These are phyloP conservation scores for Phanerodontia chrysosporium DNA, from an alignment of 768 basidiomycete genomes.

Conservation along the genomic window DNA sequence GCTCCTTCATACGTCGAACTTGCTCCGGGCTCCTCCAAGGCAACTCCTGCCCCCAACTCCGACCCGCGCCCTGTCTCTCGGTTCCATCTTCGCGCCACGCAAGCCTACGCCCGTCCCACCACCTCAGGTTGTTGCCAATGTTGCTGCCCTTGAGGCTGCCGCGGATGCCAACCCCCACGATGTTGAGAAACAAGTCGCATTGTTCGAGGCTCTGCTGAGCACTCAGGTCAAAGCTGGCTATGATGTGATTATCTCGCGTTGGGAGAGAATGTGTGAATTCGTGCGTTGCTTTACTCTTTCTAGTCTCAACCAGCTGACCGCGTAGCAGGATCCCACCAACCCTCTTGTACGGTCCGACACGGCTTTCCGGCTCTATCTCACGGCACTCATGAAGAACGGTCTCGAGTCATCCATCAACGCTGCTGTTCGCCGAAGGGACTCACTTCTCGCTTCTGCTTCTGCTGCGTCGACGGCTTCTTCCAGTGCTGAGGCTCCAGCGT, in stretches of 20 bases:
- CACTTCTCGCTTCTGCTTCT: constrained; percentile 39
- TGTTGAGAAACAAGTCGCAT: constrained; percentile 60
- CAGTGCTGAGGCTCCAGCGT: neutral
- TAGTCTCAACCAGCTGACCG: neutral
- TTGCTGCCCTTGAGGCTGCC: constrained; percentile 72
- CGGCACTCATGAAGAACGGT: constrained; percentile 56
- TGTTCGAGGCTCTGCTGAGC: constrained; percentile 63
- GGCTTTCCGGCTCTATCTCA: constrained; percentile 76
- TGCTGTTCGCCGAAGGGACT: constrained; percentile 69
- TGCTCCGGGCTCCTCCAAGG: neutral
- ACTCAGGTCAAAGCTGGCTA: constrained; percentile 66
- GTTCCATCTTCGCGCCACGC: constrained; percentile 30
- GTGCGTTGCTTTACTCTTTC: constrained; percentile 41
- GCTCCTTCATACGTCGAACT: constrained; percentile 2
- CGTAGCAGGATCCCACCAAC: constrained; percentile 55
- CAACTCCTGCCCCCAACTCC: neutral
- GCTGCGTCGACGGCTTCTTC: constrained; percentile 10
- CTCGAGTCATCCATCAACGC: constrained; percentile 52
- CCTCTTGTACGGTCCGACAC: constrained; percentile 66
- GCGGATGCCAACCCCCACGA: constrained; percentile 73
- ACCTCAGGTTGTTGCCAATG: constrained; percentile 62
- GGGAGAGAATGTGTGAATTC: constrained; percentile 83
- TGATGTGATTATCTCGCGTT: constrained; percentile 69
- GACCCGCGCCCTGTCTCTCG: constrained; percentile 24
- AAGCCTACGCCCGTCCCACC: constrained; percentile 46